Evolutionary conservation across 1,284 basidiomycete genomes (phyloP).

Genomic region (Phellopilus nigrolimitatus): DNA sequence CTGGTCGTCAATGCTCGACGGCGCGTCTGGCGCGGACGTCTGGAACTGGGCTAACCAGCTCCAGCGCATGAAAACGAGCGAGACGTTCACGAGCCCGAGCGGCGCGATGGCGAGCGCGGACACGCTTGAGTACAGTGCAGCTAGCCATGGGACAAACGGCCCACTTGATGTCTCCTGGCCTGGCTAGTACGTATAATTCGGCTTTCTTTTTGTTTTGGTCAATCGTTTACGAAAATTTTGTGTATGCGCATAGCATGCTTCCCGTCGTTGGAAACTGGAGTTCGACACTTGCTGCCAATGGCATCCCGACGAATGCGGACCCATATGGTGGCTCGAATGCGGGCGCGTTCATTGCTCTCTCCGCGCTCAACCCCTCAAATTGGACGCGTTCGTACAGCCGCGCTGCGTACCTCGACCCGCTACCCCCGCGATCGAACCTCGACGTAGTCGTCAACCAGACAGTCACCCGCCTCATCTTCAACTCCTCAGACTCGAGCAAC

Average conservation of each 20-base stretch:
- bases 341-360: slow-evolving; percentile 56
- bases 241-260: slow-evolving; percentile 34
- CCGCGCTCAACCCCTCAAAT: slow-evolving; percentile 60
- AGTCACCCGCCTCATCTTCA: slow-evolving; percentile 61
- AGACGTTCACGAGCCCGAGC: slow-evolving; percentile 40
- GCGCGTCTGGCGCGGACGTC: slow-evolving; percentile 29
- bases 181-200: slow-evolving; percentile 40
- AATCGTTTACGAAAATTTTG: slow-evolving; percentile 4
- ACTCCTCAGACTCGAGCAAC: slow-evolving; percentile 36
- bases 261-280: slow-evolving; percentile 51
- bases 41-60: slow-evolving; percentile 57
- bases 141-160: slow-evolving; percentile 42
- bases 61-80: slow-evolving; percentile 49
- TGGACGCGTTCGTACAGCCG: slow-evolving; percentile 66
- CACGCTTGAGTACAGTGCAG: slow-evolving; percentile 37
- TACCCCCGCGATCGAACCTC: slow-evolving; percentile 55
- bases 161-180: slow-evolving; percentile 46
- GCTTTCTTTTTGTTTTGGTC: slow-evolving; percentile 1
- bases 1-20: slow-evolving; percentile 43
- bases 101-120: slow-evolving; percentile 32
- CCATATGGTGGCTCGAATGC: slow-evolving; percentile 45
- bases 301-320: slow-evolving; percentile 39
- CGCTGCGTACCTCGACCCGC: slow-evolving; percentile 64
- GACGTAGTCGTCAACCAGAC: slow-evolving; percentile 51
- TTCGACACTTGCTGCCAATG: slow-evolving; percentile 38